Base-by-base conservation (phyloP, 345 rosid species). In the Sonneratia caseolaris region DNA sequence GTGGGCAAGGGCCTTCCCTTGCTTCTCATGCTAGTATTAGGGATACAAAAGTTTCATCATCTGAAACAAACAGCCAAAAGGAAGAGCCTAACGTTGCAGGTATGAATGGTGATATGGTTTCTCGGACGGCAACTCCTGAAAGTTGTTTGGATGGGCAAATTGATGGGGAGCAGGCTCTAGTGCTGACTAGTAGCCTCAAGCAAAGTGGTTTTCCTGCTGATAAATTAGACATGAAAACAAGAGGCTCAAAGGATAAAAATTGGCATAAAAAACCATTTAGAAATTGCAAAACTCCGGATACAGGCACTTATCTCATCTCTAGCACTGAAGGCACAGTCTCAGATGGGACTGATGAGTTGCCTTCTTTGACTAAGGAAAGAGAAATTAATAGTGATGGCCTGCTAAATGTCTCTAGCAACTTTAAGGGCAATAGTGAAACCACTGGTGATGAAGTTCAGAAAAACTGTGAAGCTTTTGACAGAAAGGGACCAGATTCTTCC, bases 1-100 rank as follows among this genome's bases (percentile, higher is more conserved):
- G 84, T 78, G 87, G 84, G 66, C 86, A 84, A 78, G 90, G 89
- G 67, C 79, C 86, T n/a, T 81, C 87, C 71, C 64, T 85, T 69
- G 79, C 86, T 61, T 71, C 75, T 79, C 88, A 76, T 64, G 87
- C 84, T 64, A 85, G 79, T 38, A 76, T 87, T 71, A 83, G 83
- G 77, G 89, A 90, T 71, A 78, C 68, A 66, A 90, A 85, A 81
- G 83, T 76, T 66, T 76, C 74, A 42, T 73, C 71, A 66, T 76
- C 85, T 36, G 97, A 85, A 76, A 76, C 87, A 76, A 86, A 82
- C 66, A 80, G 71, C 76, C 84, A 73, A 43, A 90, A 89, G 79
- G 89, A 84, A 72, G 84, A 74, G 79, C 78, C 84, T 61, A 75
- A 83, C 70, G 71, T 79, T 75, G 76, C 80, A 71, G 69, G 85